Evolutionary conservation across 768 basidiomycete genomes (phyloP).

Genomic region (Mycena floridula): DNA sequence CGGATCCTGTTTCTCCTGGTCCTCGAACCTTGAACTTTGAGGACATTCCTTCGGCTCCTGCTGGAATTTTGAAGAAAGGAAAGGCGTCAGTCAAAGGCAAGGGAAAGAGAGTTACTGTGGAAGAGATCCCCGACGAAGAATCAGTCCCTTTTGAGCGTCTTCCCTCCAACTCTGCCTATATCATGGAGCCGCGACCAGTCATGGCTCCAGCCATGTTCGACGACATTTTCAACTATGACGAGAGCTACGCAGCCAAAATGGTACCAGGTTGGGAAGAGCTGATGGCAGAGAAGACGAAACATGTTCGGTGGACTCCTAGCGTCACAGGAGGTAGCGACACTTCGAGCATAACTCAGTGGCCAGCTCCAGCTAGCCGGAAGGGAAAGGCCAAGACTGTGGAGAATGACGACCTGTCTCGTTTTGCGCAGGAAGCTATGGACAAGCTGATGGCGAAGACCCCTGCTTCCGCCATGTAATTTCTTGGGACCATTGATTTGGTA

Average conservation of each 20-base stretch:
- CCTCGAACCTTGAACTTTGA: constrained; percentile 12
- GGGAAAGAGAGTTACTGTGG: constrained; percentile 25
- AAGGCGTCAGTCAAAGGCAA: background rate
- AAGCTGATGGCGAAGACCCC: background rate
- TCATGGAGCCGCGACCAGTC: constrained; percentile 37
- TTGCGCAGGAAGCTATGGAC: background rate
- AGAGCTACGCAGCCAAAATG: constrained; percentile 8
- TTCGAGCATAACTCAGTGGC: background rate
- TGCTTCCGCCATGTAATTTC: no score
- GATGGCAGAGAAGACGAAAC: constrained; percentile 7
- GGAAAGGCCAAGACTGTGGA: background rate
- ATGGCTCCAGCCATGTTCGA: constrained; percentile 30
- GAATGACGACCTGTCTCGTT: background rate
- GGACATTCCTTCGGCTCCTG: constrained; percentile 6
- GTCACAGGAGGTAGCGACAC: background rate
- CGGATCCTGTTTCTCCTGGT: constrained; percentile 22
- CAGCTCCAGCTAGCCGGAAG: background rate
- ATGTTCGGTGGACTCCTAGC: constrained; percentile 13
- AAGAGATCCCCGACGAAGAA: constrained; percentile 42
- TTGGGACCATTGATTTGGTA: no score
- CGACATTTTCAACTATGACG: constrained; percentile 29
- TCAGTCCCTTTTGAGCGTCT: constrained; percentile 20
- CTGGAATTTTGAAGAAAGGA: constrained; percentile 20
- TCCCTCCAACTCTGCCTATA: constrained; percentile 10
- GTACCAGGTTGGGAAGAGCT: constrained; percentile 2